A percentile compares a stretch with the other conserved stretches of the same genome.
Conservation (phyloP, 129 eudicot species). For the Tanacetum coccineum region DNA sequence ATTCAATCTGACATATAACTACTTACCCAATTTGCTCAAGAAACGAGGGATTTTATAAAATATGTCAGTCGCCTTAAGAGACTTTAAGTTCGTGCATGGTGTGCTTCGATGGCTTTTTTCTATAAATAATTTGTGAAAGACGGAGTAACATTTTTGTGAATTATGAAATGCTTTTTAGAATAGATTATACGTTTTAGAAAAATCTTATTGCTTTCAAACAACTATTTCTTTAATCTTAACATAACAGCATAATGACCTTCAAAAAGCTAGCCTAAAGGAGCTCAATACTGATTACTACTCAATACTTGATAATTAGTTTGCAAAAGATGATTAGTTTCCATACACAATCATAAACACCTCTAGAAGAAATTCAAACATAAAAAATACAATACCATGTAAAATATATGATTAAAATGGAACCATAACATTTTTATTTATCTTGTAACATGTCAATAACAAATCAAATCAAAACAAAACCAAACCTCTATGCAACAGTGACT, state of each 20-base stretch:
- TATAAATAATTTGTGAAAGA: neutral
- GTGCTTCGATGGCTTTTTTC: slow-evolving; percentile 5
- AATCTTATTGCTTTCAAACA: too few species aligned
- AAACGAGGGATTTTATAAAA: slow-evolving; percentile 11
- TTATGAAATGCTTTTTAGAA: too few species aligned
- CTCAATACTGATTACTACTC: neutral
- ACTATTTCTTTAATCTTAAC: neutral
- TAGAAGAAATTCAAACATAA: neutral
- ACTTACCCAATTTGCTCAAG: slow-evolving; percentile 12
- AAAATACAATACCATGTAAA: slow-evolving; percentile 8
- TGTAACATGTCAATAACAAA: neutral
- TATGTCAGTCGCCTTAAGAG: slow-evolving; percentile 21
- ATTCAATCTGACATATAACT: slow-evolving; percentile 21
- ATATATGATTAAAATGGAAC: neutral
- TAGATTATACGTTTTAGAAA: too few species aligned
- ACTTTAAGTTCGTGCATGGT: slow-evolving; percentile 1
- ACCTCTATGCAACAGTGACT: slow-evolving; percentile 47
- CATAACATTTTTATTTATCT: slow-evolving; percentile 2
- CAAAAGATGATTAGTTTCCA: neutral
- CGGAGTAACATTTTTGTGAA: too few species aligned
- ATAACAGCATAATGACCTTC: neutral
- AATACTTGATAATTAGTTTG: neutral
- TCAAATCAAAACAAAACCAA: neutral
- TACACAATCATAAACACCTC: too few species aligned
- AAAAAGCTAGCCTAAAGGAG: too few species aligned